Percentiles rank a stretch among this genome's conserved stretches.
Conservation (phyloP, 257 asterid species). For the Galeopsis tetrahit region DNA sequence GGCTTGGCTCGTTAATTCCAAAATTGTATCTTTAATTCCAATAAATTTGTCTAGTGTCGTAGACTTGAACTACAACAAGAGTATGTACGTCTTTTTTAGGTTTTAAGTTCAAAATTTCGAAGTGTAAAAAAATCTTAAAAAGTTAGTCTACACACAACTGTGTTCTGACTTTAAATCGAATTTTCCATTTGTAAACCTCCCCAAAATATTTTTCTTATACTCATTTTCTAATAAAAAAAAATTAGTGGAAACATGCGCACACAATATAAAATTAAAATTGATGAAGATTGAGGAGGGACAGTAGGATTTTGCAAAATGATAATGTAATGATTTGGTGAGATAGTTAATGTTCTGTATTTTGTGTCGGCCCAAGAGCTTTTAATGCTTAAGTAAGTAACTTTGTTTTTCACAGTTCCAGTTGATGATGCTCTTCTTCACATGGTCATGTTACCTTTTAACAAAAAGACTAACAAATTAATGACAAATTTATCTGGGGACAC, state of each 20-base stretch:
- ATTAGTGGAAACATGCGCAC: background rate
- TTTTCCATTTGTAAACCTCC: too few relatives aligned
- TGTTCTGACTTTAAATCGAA: too few relatives aligned
- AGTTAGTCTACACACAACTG: too few relatives aligned
- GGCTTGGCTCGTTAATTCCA: too few relatives aligned
- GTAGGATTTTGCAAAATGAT: constrained; percentile 23
- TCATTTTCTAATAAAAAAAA: too few relatives aligned
- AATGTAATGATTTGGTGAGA: constrained; percentile 23
- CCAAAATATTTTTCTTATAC: too few relatives aligned
- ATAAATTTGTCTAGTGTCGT: too few relatives aligned
- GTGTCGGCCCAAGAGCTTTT: constrained; percentile 28
- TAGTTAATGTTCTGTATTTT: constrained; percentile 23
- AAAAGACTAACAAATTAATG: background rate
- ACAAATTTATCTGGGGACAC: background rate
- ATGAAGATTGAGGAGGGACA: background rate
- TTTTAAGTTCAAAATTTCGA: too few relatives aligned
- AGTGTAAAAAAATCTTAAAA: too few relatives aligned
- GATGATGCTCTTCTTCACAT: constrained; percentile 32
- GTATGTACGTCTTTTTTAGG: too few relatives aligned
- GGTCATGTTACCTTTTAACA: constrained; percentile 18
- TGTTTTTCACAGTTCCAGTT: constrained; percentile 20
- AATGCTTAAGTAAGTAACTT: constrained; percentile 25
- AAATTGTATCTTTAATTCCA: too few relatives aligned
- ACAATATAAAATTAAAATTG: background rate
- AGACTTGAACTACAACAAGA: too few relatives aligned